Evolutionary conservation across 805 yeast genomes (phyloP), one percentile per base, ranked within the genome.

Genomic region (Lipomyces sp.): DNA sequence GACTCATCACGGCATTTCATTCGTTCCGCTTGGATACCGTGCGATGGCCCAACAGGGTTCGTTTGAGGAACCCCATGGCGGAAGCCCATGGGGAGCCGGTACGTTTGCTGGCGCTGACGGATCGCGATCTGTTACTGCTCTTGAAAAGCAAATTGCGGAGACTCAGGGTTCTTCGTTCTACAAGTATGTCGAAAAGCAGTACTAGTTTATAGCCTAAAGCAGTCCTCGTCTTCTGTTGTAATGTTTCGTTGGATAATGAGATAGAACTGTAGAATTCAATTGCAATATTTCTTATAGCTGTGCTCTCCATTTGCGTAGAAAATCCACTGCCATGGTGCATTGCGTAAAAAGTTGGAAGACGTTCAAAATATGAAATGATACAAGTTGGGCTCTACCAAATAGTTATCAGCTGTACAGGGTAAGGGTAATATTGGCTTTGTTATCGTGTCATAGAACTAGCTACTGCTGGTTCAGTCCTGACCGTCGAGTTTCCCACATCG

Each of bases 11-110:
- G 95, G 95, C 61, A 74, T 86, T 69, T 75, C 82, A 50, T 86
- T 68, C 67, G 79, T 86, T 42, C 95, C 95, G 54, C 74, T 86
- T 60, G 95, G 95, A 54, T 86, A 81, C 71, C 77, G 73, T 55
- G 72, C 77, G 3, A 82, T 82, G 68, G 75, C 76, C 10, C 75
- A 75, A 59, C 63, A 82, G 57, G 69, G 84, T 38, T 74, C 74
- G 68, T 63, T 82, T 39, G 78, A 75, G 2, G 88, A 84, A 70
- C 75, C 80, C 43, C 95, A 84, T 65, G 95, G 95, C 58, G 86
- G 85, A 49, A 78, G 89, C 21, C 79, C 95, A 40, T 87, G 89
- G 88, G 95, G 95, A 67, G 84, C 95, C 31, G 95, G 95, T 60
- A 71, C 86, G 34, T 73, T 76, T 63, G 89, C 95, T 28, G 86